Evolutionary conservation across 768 basidiomycete genomes (phyloP).

Genomic region (Suillus luteus): DNA sequence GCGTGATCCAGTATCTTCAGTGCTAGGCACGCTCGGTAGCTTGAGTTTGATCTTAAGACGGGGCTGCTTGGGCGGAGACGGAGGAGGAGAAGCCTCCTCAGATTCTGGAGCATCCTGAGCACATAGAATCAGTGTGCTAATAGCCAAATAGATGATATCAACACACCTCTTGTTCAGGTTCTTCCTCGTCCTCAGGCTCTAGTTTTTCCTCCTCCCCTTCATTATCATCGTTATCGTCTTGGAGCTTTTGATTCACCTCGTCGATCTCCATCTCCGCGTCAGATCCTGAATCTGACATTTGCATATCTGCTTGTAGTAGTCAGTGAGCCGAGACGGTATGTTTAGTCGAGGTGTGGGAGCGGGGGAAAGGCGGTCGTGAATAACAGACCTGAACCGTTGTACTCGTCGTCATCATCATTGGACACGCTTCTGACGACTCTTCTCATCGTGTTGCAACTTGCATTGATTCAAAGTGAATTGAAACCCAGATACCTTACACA

Average conservation of each 20-base stretch:
- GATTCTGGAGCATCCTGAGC: slow-evolving; percentile 34
- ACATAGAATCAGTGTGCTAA: slow-evolving; percentile 24
- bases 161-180: slow-evolving; percentile 28
- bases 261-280: slow-evolving; percentile 44
- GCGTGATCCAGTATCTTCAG: slow-evolving; percentile 34
- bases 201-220: slow-evolving; percentile 29
- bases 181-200: slow-evolving; percentile 39
- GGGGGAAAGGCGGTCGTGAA: not conserved
- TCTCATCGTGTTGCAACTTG: not conserved
- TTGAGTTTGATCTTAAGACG: slow-evolving; percentile 66
- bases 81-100: slow-evolving; percentile 38
- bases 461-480: slow-evolving; percentile 16
- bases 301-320: slow-evolving; percentile 24
- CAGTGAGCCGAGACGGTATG: not conserved
- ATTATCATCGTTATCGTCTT: slow-evolving; percentile 21
- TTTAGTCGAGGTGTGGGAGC: slow-evolving; percentile 13
- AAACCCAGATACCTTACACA: slow-evolving; percentile 23
- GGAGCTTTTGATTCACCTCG: slow-evolving; percentile 31
- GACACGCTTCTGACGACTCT: slow-evolving; percentile 13
- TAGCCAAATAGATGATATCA: slow-evolving; percentile 10
- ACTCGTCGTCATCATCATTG: slow-evolving; percentile 18
- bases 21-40: slow-evolving; percentile 42
- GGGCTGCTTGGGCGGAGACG: slow-evolving; percentile 36
- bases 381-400: slow-evolving; percentile 9
- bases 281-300: slow-evolving; percentile 24